Conservation (phyloP, 2,329 filamentous ascomycete genomes). For the Trichoderma guizhouense region DNA sequence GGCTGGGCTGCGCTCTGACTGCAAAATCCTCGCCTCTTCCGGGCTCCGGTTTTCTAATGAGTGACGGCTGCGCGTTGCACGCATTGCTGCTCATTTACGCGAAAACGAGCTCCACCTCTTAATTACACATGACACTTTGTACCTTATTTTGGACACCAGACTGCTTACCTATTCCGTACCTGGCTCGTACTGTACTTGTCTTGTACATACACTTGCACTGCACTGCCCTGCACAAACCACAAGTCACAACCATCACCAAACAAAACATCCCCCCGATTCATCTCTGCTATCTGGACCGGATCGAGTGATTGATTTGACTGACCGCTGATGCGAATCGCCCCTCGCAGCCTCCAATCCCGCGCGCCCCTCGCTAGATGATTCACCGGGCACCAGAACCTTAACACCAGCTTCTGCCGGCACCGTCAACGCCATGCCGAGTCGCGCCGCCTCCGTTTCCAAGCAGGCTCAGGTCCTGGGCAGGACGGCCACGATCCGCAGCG, state of each 20-base stretch:
- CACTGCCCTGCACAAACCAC: background rate
- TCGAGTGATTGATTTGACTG: background rate
- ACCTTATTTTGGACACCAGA: background rate
- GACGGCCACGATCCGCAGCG: constrained; percentile 53
- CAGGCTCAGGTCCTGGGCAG: constrained; percentile 33
- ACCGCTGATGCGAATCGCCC: constrained; percentile 24
- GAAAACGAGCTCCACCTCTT: constrained; percentile 6
- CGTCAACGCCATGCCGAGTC: constrained; percentile 40
- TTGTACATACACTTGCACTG: background rate
- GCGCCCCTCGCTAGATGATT: constrained; percentile 30
- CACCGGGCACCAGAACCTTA: constrained; percentile 31
- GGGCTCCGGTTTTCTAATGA: background rate
- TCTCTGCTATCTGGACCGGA: background rate
- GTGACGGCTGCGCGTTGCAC: constrained; percentile 2
- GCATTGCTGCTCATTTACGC: constrained; percentile 14
- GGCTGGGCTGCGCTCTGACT: background rate
- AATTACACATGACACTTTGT: background rate
- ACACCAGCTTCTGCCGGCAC: constrained; percentile 38
- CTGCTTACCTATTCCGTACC: background rate
- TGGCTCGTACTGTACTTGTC: background rate
- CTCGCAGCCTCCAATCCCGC: constrained; percentile 1
- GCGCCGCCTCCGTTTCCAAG: constrained; percentile 31
- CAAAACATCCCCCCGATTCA: background rate
- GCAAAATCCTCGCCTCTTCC: background rate
- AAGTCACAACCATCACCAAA: background rate